A percentile compares a stretch with the other conserved stretches of the same genome.
Conservation (phyloP, 2,329 filamentous ascomycete species). For the Sarocladium oryzae region DNA sequence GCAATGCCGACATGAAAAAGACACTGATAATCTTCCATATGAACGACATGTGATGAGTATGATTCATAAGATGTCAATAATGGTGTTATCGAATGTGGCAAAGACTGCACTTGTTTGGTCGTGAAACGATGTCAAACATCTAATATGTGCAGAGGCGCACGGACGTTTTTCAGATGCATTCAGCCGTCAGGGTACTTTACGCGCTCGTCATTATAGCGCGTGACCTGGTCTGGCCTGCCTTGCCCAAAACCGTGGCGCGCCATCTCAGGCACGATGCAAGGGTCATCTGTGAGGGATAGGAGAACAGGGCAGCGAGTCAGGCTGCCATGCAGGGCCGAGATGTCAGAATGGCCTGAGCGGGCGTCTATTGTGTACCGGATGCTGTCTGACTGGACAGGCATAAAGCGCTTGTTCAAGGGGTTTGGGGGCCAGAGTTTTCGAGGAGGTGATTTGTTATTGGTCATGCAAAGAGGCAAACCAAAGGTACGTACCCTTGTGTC, state of each 20-base stretch:
- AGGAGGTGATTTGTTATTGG: background rate
- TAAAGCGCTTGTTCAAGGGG: background rate
- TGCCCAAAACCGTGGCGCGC: background rate
- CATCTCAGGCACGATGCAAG: background rate
- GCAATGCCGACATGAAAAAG: too few species aligned
- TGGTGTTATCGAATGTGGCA: too few species aligned
- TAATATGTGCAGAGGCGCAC: too few species aligned
- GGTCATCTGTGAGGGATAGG: background rate
- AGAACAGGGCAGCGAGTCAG: background rate
- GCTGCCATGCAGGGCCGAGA: background rate
- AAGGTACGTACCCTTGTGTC: background rate
- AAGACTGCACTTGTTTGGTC: too few species aligned
- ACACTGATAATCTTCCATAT: too few species aligned
- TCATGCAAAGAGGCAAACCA: background rate
- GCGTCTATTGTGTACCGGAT: background rate
- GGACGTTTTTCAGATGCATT: background rate
- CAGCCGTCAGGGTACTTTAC: conserved; percentile 5
- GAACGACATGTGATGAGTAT: too few species aligned
- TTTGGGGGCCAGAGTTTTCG: background rate
- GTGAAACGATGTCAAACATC: background rate
- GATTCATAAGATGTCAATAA: too few species aligned
- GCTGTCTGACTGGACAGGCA: background rate
- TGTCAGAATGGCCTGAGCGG: background rate
- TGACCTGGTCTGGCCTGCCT: background rate
- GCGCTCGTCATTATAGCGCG: background rate